A percentile compares a stretch with the other conserved stretches of the same genome.
phyloP scores from a whole-genome alignment of 164 flowering plant species.

The Magnolia officinalis region DNA sequence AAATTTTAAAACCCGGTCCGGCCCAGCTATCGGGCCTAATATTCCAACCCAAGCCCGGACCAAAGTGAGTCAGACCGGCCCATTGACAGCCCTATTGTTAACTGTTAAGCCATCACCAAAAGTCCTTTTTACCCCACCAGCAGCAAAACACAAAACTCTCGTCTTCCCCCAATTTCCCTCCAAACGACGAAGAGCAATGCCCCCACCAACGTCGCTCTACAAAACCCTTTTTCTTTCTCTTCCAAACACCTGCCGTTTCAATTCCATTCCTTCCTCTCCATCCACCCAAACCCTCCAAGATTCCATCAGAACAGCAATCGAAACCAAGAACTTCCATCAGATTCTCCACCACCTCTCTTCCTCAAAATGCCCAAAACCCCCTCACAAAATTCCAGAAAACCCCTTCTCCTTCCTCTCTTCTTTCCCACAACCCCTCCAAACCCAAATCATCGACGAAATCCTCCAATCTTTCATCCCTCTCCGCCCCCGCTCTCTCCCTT shows the following conservation, averaged over 20 bases:
- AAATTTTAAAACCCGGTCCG: too few relatives aligned
- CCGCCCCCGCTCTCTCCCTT: slow-evolving; percentile 53
- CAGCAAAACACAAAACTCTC: too few relatives aligned
- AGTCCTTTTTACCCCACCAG: too few relatives aligned
- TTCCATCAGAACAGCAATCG: slow-evolving; percentile 42
- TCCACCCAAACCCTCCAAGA: slow-evolving; percentile 23
- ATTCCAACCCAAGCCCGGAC: too few relatives aligned
- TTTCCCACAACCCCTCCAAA: slow-evolving; percentile 29
- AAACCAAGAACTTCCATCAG: slow-evolving; percentile 38
- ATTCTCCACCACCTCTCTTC: slow-evolving; percentile 47
- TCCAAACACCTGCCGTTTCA: slow-evolving; percentile 4
- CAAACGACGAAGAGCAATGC: too few relatives aligned
- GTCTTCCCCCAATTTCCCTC: too few relatives aligned
- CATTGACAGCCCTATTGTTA: too few relatives aligned
- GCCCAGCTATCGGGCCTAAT: too few relatives aligned
- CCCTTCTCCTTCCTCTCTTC: slow-evolving; percentile 65
- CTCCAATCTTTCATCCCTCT: slow-evolving; percentile 53
- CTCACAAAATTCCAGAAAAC: slow-evolving; percentile 26
- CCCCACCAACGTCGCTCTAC: not conserved
- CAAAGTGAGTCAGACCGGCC: too few relatives aligned
- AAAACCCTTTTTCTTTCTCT: slow-evolving; percentile 5
- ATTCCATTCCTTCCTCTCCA: not conserved
- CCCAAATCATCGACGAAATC: slow-evolving; percentile 55
- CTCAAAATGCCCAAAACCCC: not conserved
- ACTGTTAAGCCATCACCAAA: too few relatives aligned